phyloP scores from a whole-genome alignment of 2,329 filamentous ascomycete species.

The Dactylellina parvicollis region DNA sequence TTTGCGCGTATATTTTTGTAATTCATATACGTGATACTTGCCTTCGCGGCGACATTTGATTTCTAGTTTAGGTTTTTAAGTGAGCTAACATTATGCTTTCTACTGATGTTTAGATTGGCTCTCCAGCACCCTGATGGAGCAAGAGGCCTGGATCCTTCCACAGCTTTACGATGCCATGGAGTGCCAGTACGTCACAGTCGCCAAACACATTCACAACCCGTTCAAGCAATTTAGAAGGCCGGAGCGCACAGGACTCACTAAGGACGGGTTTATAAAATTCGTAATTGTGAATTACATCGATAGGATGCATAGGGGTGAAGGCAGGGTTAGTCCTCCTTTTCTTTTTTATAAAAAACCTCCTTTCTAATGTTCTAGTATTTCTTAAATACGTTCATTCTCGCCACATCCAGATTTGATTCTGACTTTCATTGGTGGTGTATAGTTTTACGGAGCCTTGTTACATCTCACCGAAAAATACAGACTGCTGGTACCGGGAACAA shows the following conservation, averaged over 20 bases:
- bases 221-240: constrained; percentile 40
- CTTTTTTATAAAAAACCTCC: too few species aligned
- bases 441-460: constrained; percentile 28
- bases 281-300: constrained; percentile 42
- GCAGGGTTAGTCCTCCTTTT: constrained; percentile 9
- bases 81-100: not conserved
- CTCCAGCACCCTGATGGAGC: constrained; percentile 11
- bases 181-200: constrained; percentile 28
- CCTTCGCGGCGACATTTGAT: too few species aligned
- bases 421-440: not conserved
- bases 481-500: constrained; percentile 32
- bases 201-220: constrained; percentile 19
- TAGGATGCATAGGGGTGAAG: constrained; percentile 1
- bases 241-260: constrained; percentile 10
- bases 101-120: constrained; percentile 12
- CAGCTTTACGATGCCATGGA: constrained; percentile 45
- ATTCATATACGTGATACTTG: too few species aligned
- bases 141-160: constrained; percentile 23
- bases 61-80: too few species aligned
- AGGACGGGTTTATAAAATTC: constrained; percentile 44
- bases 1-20: too few species aligned
- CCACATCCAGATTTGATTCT: too few species aligned
- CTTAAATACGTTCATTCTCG: too few species aligned
- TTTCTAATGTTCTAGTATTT: too few species aligned
- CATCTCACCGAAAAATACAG: constrained; percentile 36